Base-by-base conservation (phyloP, 208 protist species). In the Cochliopodium minus region DNA sequence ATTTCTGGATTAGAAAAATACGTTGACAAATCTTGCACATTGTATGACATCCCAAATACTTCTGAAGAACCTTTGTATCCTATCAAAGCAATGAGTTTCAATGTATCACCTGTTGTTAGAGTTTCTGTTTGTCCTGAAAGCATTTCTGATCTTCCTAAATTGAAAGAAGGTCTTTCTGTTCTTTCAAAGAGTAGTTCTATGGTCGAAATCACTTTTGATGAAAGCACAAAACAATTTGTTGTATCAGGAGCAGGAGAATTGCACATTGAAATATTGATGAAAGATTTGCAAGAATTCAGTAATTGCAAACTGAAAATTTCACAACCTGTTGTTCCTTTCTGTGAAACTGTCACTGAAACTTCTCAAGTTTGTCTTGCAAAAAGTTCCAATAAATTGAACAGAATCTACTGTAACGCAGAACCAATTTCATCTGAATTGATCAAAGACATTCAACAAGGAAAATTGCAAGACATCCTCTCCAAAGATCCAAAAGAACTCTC, bases 1-100 rank as follows among this genome's bases (percentile, higher is more conserved):
- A 77, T 99, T 11, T 89, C 96, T 50, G 95, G 95, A 71, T 79
- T 99, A 17, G 95, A 99, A 77, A 89, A 97, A 78, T 97, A 85
- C 77, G 73, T 98, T 50, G 69, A 94, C 64, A 98, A 98, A 80
- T 85, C 86, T 51, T 93, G 92, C 59, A 98, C 95, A 66, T 86
- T 98, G 64, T n/a, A n/a, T n/a, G n/a, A n/a, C n/a, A n/a, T n/a
- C n/a, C n/a, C n/a, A n/a, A n/a, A 50, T 13, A 90, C 90, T 39
- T 81, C 85, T 53, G 73, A 73, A 42, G 71, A 71, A 57, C 15
- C 71, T 28, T 61, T 60, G 0, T 10, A 56, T 6, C 56, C 56
- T n/a, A 32, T 61, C 5, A 56, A 56, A 23, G 80, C 91, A 32
- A 98, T 98, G 95, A 97, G 97, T 83, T 98, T 95, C 87, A 94